Base-by-base conservation (phyloP, 2,329 filamentous ascomycete genomes). In the Immersiporthe knoxdaviesiana region DNA sequence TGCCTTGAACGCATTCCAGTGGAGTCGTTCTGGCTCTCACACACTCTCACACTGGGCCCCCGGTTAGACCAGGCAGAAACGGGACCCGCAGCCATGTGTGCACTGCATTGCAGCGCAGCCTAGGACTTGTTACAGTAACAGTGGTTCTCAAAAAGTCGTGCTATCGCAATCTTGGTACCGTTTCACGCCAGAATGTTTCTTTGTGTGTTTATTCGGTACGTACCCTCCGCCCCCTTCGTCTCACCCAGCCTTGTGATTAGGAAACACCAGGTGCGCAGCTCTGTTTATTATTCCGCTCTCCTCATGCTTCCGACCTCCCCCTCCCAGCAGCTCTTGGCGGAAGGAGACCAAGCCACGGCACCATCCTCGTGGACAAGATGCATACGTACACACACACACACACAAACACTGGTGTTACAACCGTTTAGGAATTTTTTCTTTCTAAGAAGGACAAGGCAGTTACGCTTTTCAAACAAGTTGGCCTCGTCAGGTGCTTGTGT, bases 171-270 rank as follows among this genome's bases (percentile, higher is more conserved):
- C 66, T 66, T 66, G 58, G 60, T 54, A 50, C 30, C 39, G 69
- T 70, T 70, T 68, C 66, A 68, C 68, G 30, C 66, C 65, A 65
- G 61, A 58, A 58, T 66, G 44, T 47, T 62, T 59, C 63, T 44
- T 68, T 47, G 47, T 62, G 47, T 62, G 35, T 35, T 8, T 65
- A 41, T 35, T 61, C 65, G 62, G 69, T 68, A 70, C 69, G 47
- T 65, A 52, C 66, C 56, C 35, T 35, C 27, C 39, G 60, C 24
- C 39, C 24, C 30, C 3, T 8, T 8, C 35, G 35, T 4, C 35
- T 35, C 41, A 16, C 7, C 41, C 56, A 32, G 65, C 47, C 65
- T 35, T 54, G 24, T 62, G 24, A 70, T 52, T 68, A 63, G 66
- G 3, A 18, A 8, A 37, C 47, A 63, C 11, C 6, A 44, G 14